Percentiles rank a stretch among this genome's conserved stretches.
phyloP scores from a whole-genome alignment of 257 asterid species.

The Handroanthus guayacan region DNA sequence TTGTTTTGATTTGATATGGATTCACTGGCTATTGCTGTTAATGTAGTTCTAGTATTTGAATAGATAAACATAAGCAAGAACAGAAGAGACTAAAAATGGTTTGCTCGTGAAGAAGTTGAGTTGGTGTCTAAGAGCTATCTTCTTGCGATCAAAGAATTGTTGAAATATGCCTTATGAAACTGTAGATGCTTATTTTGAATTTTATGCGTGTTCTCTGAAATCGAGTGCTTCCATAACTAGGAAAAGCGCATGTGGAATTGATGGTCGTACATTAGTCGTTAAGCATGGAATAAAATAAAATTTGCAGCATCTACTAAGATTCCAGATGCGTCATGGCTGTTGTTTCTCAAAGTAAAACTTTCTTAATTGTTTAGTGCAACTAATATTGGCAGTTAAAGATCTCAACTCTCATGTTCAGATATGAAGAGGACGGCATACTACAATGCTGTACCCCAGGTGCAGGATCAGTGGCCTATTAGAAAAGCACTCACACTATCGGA shows the following conservation, averaged over 20 bases:
- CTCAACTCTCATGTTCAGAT: constrained; percentile 33
- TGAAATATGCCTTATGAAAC: background rate
- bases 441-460: constrained; percentile 45
- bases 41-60: constrained; percentile 21
- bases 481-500: constrained; percentile 66
- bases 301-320: constrained; percentile 17
- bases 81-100: background rate
- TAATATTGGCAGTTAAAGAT: constrained; percentile 10
- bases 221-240: constrained; percentile 7
- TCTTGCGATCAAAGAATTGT: background rate
- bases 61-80: background rate
- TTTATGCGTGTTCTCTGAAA: background rate
- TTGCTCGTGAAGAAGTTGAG: constrained; percentile 3
- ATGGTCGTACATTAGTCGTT: background rate
- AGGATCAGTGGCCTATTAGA: constrained; percentile 61
- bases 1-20: constrained; percentile 31
- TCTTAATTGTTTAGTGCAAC: background rate
- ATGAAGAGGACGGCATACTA: constrained; percentile 58
- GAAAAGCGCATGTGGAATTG: constrained; percentile 1
- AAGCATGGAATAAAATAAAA: background rate
- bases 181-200: background rate
- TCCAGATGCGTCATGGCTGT: background rate
- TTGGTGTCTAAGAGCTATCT: constrained; percentile 3
- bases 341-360: background rate
- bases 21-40: background rate